Base-by-base conservation (phyloP, 2,329 filamentous ascomycete species). In the Calcarisporium arbuscula region DNA sequence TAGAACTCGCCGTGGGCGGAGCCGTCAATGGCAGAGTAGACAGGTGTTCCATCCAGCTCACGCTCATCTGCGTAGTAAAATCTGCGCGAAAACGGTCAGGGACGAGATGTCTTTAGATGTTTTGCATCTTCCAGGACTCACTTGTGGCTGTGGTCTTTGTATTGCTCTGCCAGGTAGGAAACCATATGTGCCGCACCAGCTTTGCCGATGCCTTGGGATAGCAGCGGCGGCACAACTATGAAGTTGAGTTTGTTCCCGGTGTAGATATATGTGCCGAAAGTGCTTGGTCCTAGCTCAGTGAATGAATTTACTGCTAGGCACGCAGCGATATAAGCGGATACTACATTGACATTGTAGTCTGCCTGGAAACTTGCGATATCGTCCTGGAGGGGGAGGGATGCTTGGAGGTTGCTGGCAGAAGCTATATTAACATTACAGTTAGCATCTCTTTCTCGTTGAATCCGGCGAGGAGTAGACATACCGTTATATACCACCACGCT, bases 21-120 rank as follows among this genome's bases (percentile, higher is more conserved):
- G 2, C 64, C 66, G 32, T 57, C 49, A 28, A 69, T 52, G 0
- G 34, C 38, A 1, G 30, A 35, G 10, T 46, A 54, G 8, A 42
- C 48, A 2, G 50, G 30, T 3, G 47, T 36, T 0, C 68, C 68
- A 36, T 68, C 57, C 0, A 47, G 38, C 12, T 58, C 60, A 16
- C 68, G 53, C 46, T 74, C 65, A 36, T 74, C 68, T 2, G 57
- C 64, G 35, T 66, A 74, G 45, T 72, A 71, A 47, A 73, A 74
- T 35, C 68, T 71, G 38, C n/a, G n/a, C n/a, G n/a, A n/a, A n/a
- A n/a, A n/a, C n/a, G n/a, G n/a, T n/a, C n/a, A n/a, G n/a, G n/a
- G n/a, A n/a, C n/a, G n/a, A n/a, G n/a, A n/a, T n/a, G n/a, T n/a
- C n/a, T n/a, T n/a, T n/a, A n/a, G n/a, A n/a, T n/a, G n/a, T n/a